These are phyloP conservation scores for Eleusine coracana DNA, from an alignment of 176 grass and related monocot genomes.

Conservation along the genomic window DNA sequence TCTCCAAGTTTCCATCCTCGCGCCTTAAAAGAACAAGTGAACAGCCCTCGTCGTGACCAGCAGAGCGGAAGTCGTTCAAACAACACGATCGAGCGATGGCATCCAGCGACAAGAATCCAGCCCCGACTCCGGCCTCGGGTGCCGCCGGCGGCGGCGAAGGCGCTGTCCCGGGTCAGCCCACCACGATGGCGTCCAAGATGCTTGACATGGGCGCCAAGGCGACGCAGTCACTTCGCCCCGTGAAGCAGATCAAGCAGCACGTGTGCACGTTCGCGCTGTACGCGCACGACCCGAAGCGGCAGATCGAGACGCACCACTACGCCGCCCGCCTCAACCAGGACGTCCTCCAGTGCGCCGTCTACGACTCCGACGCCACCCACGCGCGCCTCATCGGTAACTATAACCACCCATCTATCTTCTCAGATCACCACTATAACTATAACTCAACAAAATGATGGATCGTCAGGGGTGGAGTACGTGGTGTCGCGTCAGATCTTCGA, in stretches of 20 bases:
- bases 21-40: slow-evolving; percentile 45
- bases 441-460: too few relatives aligned
- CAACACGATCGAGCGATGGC: slow-evolving; percentile 38
- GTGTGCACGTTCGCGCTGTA: slow-evolving; percentile 81
- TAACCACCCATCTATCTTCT: background rate
- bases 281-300: slow-evolving; percentile 70
- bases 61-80: background rate
- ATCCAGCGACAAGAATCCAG: slow-evolving; percentile 63
- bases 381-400: slow-evolving; percentile 64
- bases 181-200: slow-evolving; percentile 35
- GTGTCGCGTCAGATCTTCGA: slow-evolving; percentile 61
- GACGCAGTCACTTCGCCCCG: slow-evolving; percentile 64
- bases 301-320: slow-evolving; percentile 82
- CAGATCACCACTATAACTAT: too few relatives aligned
- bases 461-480: slow-evolving; percentile 85
- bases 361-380: slow-evolving; percentile 54
- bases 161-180: slow-evolving; percentile 52
- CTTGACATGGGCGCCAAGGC: slow-evolving; percentile 77
- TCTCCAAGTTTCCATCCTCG: background rate
- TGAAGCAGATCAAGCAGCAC: slow-evolving; percentile 86
- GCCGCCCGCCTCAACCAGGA: slow-evolving; percentile 76
- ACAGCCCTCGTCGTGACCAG: background rate
- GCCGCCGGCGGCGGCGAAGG: background rate
- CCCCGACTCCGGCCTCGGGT: slow-evolving; percentile 22
- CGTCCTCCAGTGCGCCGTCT: slow-evolving; percentile 84